Conservation (phyloP, 2,329 filamentous ascomycete species). For the Macrophomina phaseolina region DNA sequence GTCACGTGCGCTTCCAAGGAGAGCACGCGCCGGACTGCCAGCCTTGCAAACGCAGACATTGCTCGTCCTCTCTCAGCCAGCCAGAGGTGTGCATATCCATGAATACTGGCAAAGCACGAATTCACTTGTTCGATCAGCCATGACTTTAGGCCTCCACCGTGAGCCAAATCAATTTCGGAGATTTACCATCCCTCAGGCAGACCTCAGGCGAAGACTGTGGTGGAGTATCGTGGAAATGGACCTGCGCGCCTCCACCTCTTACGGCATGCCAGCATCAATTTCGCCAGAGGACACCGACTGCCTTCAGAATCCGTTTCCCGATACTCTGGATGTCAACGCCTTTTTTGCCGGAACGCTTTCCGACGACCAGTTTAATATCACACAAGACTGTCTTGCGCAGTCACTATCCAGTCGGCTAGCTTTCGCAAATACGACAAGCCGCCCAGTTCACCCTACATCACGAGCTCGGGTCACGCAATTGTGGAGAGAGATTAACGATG, state of each 20-base stretch:
- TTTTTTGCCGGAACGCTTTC: background rate
- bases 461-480: background rate
- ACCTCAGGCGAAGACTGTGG: conserved; percentile 55
- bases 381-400: background rate
- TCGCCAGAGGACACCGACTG: conserved; percentile 41
- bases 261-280: conserved; percentile 36
- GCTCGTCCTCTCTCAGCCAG: background rate
- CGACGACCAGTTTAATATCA: background rate
- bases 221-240: conserved; percentile 51
- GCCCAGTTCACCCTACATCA: background rate
- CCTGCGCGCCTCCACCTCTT: conserved; percentile 36
- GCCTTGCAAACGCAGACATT: conserved; percentile 1
- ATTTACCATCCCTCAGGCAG: conserved; percentile 42
- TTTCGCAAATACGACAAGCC: background rate
- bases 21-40: background rate
- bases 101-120: conserved; percentile 1
- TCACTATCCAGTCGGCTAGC: background rate
- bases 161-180: conserved; percentile 40
- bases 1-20: background rate
- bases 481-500: background rate
- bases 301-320: background rate
- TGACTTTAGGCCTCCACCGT: conserved; percentile 6
- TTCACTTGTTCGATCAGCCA: conserved; percentile 3
- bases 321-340: background rate
- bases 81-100: background rate